These are phyloP conservation scores for Psilocybe mexicana DNA, from an alignment of 1,284 basidiomycete genomes.

Conservation along the genomic window DNA sequence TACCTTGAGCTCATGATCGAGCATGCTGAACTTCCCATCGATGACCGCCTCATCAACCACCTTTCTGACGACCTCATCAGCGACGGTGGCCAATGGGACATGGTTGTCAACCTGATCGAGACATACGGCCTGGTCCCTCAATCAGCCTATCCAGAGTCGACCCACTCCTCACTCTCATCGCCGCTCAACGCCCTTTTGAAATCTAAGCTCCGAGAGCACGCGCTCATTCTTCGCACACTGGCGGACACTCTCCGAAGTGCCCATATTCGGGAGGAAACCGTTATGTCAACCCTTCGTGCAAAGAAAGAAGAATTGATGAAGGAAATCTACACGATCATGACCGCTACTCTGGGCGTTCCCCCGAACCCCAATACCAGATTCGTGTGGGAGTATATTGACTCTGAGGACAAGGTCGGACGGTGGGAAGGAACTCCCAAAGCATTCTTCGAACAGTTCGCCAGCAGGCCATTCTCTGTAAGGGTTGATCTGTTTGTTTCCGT, in stretches of 20 bases:
- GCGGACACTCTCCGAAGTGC: constrained; percentile 50
- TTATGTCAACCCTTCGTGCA: constrained; percentile 56
- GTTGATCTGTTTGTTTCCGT: background rate
- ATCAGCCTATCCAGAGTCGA: constrained; percentile 82
- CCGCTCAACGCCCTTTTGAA: constrained; percentile 83
- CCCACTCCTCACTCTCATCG: constrained; percentile 74
- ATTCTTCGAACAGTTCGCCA: constrained; percentile 70
- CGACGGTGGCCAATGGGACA: constrained; percentile 96
- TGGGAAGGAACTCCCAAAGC: constrained; percentile 83
- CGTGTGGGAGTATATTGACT: constrained; percentile 88
- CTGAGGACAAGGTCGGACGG: constrained; percentile 72
- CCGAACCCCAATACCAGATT: constrained; percentile 73
- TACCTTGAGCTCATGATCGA: constrained; percentile 90
- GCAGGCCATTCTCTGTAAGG: constrained; percentile 60
- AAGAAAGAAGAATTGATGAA: constrained; percentile 85
- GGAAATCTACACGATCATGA: constrained; percentile 88
- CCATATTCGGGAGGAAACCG: constrained; percentile 44
- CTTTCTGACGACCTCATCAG: constrained; percentile 79
- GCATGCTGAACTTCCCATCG: constrained; percentile 77
- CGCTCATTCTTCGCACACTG: constrained; percentile 76
- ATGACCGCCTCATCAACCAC: constrained; percentile 80
- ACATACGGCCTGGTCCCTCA: constrained; percentile 88
- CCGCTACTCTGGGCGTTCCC: constrained; percentile 83
- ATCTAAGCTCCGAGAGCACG: constrained; percentile 89
- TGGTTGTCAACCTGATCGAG: constrained; percentile 85